These are phyloP conservation scores for Fusarium sp. DNA, from an alignment of 2,329 filamentous ascomycete species.

Conservation along the genomic window DNA sequence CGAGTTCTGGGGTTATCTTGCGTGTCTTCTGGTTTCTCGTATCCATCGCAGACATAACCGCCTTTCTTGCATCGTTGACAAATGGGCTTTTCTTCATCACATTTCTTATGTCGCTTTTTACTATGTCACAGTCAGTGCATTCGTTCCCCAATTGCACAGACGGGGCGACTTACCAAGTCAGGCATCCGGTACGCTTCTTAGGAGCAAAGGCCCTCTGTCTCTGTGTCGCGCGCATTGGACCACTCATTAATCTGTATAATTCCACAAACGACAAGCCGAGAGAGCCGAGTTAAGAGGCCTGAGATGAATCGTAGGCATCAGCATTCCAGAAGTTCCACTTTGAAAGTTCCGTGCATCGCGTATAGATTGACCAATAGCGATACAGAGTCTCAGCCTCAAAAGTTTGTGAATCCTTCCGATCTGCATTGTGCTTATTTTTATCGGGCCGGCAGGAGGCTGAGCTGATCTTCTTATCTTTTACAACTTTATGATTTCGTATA, in stretches of 20 bases:
- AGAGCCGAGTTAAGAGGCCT: neutral
- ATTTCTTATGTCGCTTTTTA: conserved; percentile 21
- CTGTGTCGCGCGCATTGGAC: neutral
- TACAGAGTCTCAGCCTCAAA: neutral
- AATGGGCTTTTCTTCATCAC: conserved; percentile 7
- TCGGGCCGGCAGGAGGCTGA: neutral
- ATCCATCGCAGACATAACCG: conserved; percentile 21
- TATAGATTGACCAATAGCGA: conserved; percentile 6
- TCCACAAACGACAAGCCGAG: neutral
- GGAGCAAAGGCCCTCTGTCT: conserved; percentile 4
- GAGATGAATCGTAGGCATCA: neutral
- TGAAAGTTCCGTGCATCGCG: conserved; percentile 5
- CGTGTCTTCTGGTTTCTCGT: neutral
- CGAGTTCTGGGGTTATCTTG: too few species aligned
- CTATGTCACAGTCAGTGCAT: neutral
- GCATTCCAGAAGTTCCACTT: neutral
- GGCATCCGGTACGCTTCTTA: conserved; percentile 12
- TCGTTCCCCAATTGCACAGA: too few species aligned
- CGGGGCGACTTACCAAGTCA: conserved; percentile 8
- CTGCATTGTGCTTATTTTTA: neutral
- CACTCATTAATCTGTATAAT: neutral
- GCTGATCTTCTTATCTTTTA: neutral
- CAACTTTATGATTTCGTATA: neutral
- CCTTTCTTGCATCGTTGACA: conserved; percentile 16
- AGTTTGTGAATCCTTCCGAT: too few species aligned